phyloP scores from a whole-genome alignment of 768 basidiomycete species.

The Chalciporus pseudorubinellus region DNA sequence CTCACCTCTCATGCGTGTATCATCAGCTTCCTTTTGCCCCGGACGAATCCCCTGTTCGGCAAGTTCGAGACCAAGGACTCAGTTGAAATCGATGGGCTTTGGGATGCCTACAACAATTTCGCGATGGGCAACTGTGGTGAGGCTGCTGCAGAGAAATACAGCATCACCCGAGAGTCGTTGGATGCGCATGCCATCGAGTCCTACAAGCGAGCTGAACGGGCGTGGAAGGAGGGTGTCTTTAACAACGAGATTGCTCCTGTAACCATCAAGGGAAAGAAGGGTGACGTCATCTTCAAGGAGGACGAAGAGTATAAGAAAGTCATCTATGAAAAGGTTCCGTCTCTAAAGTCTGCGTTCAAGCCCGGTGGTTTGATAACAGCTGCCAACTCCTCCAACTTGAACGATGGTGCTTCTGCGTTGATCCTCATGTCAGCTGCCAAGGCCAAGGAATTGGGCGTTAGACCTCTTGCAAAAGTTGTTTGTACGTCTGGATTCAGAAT shows the following conservation, averaged over 20 bases:
- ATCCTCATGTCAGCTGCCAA: slow-evolving; percentile 94
- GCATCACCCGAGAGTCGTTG: slow-evolving; percentile 82
- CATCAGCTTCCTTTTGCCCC: slow-evolving; percentile 74
- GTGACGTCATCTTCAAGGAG: slow-evolving; percentile 83
- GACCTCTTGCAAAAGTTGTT: slow-evolving; percentile 90
- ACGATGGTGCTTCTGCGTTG: slow-evolving; percentile 94
- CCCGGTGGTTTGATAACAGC: slow-evolving; percentile 89
- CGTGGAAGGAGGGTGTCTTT: slow-evolving; percentile 87
- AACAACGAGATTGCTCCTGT: slow-evolving; percentile 87
- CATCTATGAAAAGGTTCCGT: slow-evolving; percentile 90
- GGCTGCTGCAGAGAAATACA: slow-evolving; percentile 73
- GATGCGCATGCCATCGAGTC: slow-evolving; percentile 94
- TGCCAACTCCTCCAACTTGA: slow-evolving; percentile 92
- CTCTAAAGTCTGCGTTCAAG: slow-evolving; percentile 87
- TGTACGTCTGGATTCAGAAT: slow-evolving; percentile 53
- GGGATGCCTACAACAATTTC: slow-evolving; percentile 97
- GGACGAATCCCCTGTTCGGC: slow-evolving; percentile 81
- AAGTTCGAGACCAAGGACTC: slow-evolving; percentile 87
- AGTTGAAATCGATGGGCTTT: slow-evolving; percentile 88
- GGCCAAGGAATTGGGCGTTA: slow-evolving; percentile 86
- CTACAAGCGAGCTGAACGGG: slow-evolving; percentile 87
- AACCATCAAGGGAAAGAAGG: slow-evolving; percentile 91
- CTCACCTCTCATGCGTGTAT: slow-evolving; percentile 1
- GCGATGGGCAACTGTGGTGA: slow-evolving; percentile 99
- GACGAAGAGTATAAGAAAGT: slow-evolving; percentile 99